Base-by-base conservation (phyloP, 371 early-diverging fungal genomes). In the Saksenaea oblongispora region DNA sequence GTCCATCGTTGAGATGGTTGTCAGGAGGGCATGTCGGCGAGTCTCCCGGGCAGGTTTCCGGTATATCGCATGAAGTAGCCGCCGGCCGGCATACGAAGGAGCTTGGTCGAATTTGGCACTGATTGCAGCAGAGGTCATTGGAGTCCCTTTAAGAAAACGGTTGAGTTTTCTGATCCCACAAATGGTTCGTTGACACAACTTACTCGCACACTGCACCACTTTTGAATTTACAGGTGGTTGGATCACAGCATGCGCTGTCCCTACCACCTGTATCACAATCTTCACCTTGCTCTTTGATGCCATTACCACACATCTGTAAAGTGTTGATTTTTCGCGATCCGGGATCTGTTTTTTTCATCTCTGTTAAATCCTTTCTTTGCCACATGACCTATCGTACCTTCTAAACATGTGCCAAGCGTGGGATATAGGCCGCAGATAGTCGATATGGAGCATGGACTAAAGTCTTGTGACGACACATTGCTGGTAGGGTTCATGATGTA, bases 191-290 rank as follows among this genome's bases (percentile, higher is more conserved):
- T 7, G 31, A 34, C 17, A 34, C 1, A 0, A 83, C 74, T 70
- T 79, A 84, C 85, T 83, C 86, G 80, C 97, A 96, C 3, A 84
- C 75, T 5, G 97, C 93, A 2, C 84, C 86, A 15, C 70, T 18
- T 61, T 88, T 93, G 44, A 93, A 80, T 73, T 89, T 93, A 72
- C 98, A 97, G 0, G 92, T 92, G 0, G 70, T 65, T 1, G 84
- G 78, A 70, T 92, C 87, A 71, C 98, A 98, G 80, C 98, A 97
- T 4, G 84, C 81, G 28, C 85, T 87, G n/a, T 84, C 88, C 34
- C 75, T 59, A 5, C 87, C 86, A 11, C 93, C 95, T 62, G 96
- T 94, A 71, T 98, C 98, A 73, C 98, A 98, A 36, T 98, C 92
- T 75, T 98, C 98, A 54, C 89, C 91, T 0, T 71, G 73, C 74